Evolutionary conservation across 108 stramenopile species (phyloP), one percentile per base, ranked within the genome.

Genomic region (Cyclostephanos tholiformis): DNA sequence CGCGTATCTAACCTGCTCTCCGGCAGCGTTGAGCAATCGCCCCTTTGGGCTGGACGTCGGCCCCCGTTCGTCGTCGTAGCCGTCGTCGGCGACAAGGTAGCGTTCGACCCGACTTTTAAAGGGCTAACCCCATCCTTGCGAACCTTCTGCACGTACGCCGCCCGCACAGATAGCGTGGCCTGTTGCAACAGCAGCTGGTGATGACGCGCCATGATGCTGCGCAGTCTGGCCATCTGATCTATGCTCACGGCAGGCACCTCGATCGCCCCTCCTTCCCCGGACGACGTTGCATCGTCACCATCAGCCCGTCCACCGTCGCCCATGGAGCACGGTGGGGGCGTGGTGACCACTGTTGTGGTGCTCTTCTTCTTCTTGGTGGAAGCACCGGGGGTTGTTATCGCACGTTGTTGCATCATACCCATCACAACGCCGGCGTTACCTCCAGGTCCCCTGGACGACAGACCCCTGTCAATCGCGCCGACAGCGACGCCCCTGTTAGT

Each of bases 141-240:
- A 19, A 55, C 46, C 65, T 83, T 82, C 80, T 77, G 65, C 4
- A 76, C 70, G 22, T 86, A 89, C 0, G 90, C 94, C 17, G 94
- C 87, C 22, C 91, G 83, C 43, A 90, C 89, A 16, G 88, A 75
- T 7, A 95, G 71, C 11, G 91, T 86, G 43, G 89, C 87, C 63
- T 92, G 91, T 52, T 95, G 94, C 10, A 91, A 57, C 14, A 91
- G 66, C 3, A 91, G 69, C 65, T 95, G 94, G 70, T 95, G 91
- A 79, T 95, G 94, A 29, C 67, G 71, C 17, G 83, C 65, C 67
- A 95, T 76, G 27, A 91, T 69, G 3, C 35, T 51, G 23, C 81
- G 65, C 30, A 95, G 71, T 36, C 81, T 85, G 26, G 83, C 67
- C 46, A 86, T 51, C 52, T 94, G 93, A 23, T 74, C 74, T 44